Evolutionary conservation across 225 moss, liverwort and hornwort genomes (phyloP).

Genomic region (Straminergon stramineum): DNA sequence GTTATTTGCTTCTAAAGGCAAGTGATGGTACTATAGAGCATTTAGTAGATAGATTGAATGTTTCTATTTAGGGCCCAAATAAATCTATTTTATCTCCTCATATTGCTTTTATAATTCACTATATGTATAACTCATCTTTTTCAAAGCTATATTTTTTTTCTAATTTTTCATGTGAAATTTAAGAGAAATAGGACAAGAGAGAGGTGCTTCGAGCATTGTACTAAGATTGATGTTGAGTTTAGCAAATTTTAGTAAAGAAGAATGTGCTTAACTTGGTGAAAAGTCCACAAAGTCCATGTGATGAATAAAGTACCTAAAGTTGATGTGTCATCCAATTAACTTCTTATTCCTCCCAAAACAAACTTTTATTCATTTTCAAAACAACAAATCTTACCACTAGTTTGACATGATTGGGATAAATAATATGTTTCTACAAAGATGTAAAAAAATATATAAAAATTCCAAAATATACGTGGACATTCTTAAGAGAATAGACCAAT

Average conservation of each 20-base stretch:
- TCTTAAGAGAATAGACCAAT: rapidly evolving
- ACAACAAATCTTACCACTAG: rapidly evolving
- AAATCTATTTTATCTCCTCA: neutral
- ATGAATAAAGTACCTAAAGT: neutral
- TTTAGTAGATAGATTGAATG: neutral
- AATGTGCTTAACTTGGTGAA: neutral
- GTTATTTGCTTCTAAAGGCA: neutral
- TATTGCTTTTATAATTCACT: neutral
- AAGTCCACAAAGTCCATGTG: neutral
- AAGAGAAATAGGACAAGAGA: neutral
- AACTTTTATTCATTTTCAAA: neutral
- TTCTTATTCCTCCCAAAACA: neutral
- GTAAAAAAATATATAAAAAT: neutral
- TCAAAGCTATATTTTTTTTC: neutral
- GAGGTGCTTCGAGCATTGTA: rapidly evolving
- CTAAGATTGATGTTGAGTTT: neutral
- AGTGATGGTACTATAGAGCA: neutral
- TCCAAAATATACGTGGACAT: neutral
- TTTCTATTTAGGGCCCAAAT: neutral
- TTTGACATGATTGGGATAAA: neutral
- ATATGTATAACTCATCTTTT: rapidly evolving
- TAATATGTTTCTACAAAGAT: neutral
- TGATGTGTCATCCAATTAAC: neutral
- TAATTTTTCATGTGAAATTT: neutral
- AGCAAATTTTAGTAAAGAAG: neutral